Base-by-base conservation (phyloP, 1,139 yeast genomes). In the Pichia kudriavzevii region DNA sequence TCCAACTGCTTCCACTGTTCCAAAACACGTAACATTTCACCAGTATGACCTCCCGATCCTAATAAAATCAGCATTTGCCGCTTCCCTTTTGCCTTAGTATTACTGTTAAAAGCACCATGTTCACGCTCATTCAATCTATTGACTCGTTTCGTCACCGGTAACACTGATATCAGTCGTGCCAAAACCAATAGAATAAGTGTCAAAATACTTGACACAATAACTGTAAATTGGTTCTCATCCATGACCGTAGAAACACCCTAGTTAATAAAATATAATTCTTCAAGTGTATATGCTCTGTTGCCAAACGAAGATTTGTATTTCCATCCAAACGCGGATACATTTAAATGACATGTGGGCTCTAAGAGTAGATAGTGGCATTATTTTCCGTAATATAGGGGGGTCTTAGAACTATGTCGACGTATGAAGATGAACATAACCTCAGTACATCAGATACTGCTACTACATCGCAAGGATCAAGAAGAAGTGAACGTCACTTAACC, bases 21-120 rank as follows among this genome's bases (percentile, higher is more conserved):
- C 12, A 84, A 54, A 20, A 91, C 63, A 26, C 91, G 64, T 20
- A 87, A 55, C 94, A 91, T 84, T 55, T 91, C 97, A 1, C 96
- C 97, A 0, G 97, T 88, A 53, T 91, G 98, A 2, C 97, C 98
- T 0, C 87, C 98, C 2, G 93, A 81, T 0, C 94, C 94, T 5
- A 83, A 56, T 11, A 81, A 63, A 1, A 80, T 61, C 70, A 79
- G 66, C 14, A 75, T 10, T 14, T 34, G 10, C 15, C 22, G 11
- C 13, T 22, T 23, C n/a, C 21, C 21, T 10, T 19, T 24, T 15
- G n/a, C 22, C 12, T 22, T n/a, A n/a, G n/a, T n/a, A n/a, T 22
- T 7, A 22, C 12, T n/a, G 25, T 22, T 22, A 14, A 22, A 22
- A 14, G 13, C 15, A 19, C 32, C 26, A 31, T 10, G 12, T 19